Base-by-base conservation (phyloP, 164 flowering plant genomes). In the Houttuynia cordata region DNA sequence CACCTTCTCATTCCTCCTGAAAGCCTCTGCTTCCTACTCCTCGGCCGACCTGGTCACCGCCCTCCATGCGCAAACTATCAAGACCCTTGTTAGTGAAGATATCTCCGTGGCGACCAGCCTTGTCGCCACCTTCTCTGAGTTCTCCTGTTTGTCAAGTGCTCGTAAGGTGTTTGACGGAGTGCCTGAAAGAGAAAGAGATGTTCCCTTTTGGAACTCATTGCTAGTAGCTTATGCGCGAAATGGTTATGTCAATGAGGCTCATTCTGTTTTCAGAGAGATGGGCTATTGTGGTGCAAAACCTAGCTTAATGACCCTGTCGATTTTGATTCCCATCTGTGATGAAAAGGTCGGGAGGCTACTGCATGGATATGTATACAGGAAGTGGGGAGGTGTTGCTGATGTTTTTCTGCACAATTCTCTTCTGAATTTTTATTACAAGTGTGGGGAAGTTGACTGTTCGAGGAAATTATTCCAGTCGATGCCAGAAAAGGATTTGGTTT, bases 1-100 rank as follows among this genome's bases (percentile, higher is more conserved):
- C 69, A 88, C 92, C 41, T 85, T 86, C 62, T 88, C 96, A 8
- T 76, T 78, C 10, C 75, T 84, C 41, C 55, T 86, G 66, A 88
- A 86, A 72, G 82, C 85, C 51, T 84, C 90, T 58, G 60, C 67
- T 20, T 56, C 70, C 68, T 66, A 78, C 47, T 57, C 68, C 15
- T 77, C 75, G 0, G 53, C 0, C 60, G 12, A 51, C 24, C 73
- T 79, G 62, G 88, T 84, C 60, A 62, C 39, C 56, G 77, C 65
- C 74, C 56, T 84, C 10, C 96, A 86, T 64, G 76, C 77, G 51
- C 71, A 68, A 73, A 75, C 75, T 62, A 52, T 75, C 9, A 88
- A 88, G 66, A 24, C 73, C 56, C 39, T 39, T 8, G 25, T 63
- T 41, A 42, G 45, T 24, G 51, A 21, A 30, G 59, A 63, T 25